Evolutionary conservation across 805 yeast genomes (phyloP), one percentile per base, ranked within the genome.

Genomic region (Grigorovia jiainica): DNA sequence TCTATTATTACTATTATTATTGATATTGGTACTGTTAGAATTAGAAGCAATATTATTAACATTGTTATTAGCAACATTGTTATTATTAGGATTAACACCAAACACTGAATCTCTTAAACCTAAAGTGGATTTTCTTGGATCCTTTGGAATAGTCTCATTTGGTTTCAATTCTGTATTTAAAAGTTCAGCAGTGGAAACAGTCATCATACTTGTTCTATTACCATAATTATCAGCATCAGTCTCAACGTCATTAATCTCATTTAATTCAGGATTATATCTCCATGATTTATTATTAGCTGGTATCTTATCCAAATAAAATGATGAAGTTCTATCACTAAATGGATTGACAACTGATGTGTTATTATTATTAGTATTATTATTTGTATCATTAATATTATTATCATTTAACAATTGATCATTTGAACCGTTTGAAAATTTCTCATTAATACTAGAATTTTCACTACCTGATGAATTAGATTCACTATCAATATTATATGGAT

Each of bases 151-250:
- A 31, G 60, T 60, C 24, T 64, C 65, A 46, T 79, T 83, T 31
- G 81, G 83, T 3, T 83, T 87, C 34, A 87, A 68, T 53, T 87
- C 73, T 31, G 87, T 86, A 4, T 85, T 82, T 55, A 87, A 72
- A 37, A 87, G 71, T 57, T 86, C 90, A 39, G 81, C 85, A 1
- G 96, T 86, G 25, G 89, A 79, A 27, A 89, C 89, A 0, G 95
- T 87, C 21, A 87, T 87, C 43, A 82, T 54, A 0, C 96, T 84
- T 31, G 73, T 74, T 43, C 76, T 68, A 8, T 94, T 81, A 29
- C 75, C 78, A 57, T 90, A 75, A 20, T 47, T 48, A 23, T 38
- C 42, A 20, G 19, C 68, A 25, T 66, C 68, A 71, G 65, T 30
- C 58, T 50, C 34, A 57, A 58, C 20, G 7, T 36, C 21, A 5